Percentiles rank a stretch among this genome's conserved stretches.
Evolutionary conservation across 2,329 filamentous ascomycete species (phyloP).

Genomic region (Gyromitra esculenta): DNA sequence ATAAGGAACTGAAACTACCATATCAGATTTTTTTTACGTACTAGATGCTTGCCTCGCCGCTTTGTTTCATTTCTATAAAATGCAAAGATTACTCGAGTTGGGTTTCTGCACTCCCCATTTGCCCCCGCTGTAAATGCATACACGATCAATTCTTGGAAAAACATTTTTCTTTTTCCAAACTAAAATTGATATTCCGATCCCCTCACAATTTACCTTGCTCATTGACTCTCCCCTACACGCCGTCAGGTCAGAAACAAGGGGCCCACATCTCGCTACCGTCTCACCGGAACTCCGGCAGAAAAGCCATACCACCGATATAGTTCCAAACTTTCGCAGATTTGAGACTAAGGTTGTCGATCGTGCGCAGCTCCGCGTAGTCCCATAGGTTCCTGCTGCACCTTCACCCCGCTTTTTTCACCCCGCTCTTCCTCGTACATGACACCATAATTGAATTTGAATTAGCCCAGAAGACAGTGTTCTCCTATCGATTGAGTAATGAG

Average conservation of each 20-base stretch:
- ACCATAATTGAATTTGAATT: not conserved
- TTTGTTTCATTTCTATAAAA: slow-evolving; percentile 3
- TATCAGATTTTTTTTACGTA: slow-evolving; percentile 5
- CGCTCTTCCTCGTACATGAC: not conserved
- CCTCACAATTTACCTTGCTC: not conserved
- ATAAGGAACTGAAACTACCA: not conserved
- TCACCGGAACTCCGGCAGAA: not conserved
- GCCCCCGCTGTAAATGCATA: not conserved
- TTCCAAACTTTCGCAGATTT: too few relatives aligned
- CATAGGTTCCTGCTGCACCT: not conserved
- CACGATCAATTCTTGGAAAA: not conserved
- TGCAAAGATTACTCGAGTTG: slow-evolving; percentile 1
- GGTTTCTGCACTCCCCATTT: not conserved
- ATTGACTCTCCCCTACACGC: not conserved
- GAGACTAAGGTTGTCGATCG: not conserved
- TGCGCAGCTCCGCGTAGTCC: not conserved
- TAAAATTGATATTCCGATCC: not conserved
- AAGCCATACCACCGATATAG: not conserved
- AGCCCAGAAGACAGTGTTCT: not conserved
- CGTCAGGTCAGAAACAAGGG: not conserved
- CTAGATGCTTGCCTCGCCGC: not conserved
- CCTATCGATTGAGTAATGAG: not conserved
- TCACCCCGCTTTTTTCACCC: not conserved
- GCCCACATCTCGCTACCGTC: not conserved
- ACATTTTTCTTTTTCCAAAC: not conserved